Evolutionary conservation across 108 stramenopile genomes (phyloP).

Genomic region (Pseudonitzschia multiseries): DNA sequence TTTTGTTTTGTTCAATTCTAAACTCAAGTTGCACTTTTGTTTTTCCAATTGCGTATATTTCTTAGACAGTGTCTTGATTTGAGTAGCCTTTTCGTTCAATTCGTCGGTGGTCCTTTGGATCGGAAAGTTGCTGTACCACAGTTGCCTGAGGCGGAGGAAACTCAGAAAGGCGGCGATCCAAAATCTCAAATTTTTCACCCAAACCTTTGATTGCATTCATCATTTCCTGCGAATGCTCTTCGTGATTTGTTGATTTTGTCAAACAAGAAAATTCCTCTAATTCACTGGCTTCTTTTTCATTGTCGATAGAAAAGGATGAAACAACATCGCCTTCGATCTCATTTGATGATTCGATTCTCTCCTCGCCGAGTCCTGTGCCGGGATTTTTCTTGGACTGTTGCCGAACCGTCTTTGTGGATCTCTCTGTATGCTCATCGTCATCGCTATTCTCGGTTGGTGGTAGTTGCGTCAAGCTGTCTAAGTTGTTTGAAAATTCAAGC

Average conservation of each 20-base stretch:
- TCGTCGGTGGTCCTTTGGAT: not conserved
- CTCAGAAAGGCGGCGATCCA: slow-evolving; percentile 9
- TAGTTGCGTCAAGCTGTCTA: slow-evolving; percentile 5
- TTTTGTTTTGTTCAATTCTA: slow-evolving; percentile 21
- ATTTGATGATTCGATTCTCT: not conserved
- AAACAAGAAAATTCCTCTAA: slow-evolving; percentile 7
- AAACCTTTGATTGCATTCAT: slow-evolving; percentile 17
- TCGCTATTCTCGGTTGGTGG: not conserved
- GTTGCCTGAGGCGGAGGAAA: not conserved
- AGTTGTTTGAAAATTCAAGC: slow-evolving; percentile 34
- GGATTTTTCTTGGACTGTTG: not conserved
- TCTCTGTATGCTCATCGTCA: slow-evolving; percentile 1
- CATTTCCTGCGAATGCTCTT: slow-evolving; percentile 8
- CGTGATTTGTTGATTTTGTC: slow-evolving; percentile 14
- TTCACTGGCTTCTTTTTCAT: not conserved
- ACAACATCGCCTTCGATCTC: not conserved
- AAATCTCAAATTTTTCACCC: slow-evolving; percentile 9
- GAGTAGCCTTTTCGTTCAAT: slow-evolving; percentile 6
- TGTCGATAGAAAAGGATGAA: not conserved
- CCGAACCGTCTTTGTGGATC: slow-evolving; percentile 1
- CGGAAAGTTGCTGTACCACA: not conserved
- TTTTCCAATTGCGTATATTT: slow-evolving; percentile 24
- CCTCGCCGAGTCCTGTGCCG: not conserved
- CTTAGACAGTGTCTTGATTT: slow-evolving; percentile 17
- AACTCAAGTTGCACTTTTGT: slow-evolving; percentile 10